Percentiles rank a stretch among this genome's conserved stretches.
Evolutionary conservation across 2,329 filamentous ascomycete species (phyloP).

Genomic region (Ilyonectria sp.): DNA sequence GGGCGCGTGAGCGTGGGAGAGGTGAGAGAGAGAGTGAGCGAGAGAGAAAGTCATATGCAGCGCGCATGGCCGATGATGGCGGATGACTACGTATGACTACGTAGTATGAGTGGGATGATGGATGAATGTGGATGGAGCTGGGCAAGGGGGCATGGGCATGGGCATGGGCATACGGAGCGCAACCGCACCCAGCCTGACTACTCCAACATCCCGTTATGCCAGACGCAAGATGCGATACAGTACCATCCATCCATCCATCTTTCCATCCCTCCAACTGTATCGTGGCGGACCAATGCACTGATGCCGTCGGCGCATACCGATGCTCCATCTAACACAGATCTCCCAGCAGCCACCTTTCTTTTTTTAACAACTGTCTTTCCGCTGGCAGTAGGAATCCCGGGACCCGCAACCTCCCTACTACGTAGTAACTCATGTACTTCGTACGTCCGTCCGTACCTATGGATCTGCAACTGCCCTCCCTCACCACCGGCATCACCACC

Average conservation of each 20-base stretch:
- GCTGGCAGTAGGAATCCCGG: background rate
- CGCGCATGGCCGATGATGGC: background rate
- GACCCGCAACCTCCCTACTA: background rate
- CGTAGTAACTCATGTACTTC: background rate
- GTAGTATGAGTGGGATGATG: background rate
- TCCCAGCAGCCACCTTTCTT: background rate
- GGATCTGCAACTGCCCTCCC: constrained; percentile 1
- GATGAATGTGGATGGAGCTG: constrained; percentile 5
- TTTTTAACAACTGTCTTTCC: background rate
- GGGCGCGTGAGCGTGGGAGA: background rate
- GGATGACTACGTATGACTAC: background rate
- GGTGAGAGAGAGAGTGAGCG: background rate
- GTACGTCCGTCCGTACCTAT: background rate
- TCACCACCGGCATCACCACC: constrained; percentile 36
- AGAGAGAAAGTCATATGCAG: background rate
- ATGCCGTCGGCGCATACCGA: background rate
- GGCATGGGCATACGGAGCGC: background rate
- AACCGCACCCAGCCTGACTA: background rate
- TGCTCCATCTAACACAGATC: constrained; percentile 21
- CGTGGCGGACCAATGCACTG: constrained; percentile 11
- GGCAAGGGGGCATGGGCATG: background rate
- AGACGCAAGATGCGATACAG: constrained; percentile 28
- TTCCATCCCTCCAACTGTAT: constrained; percentile 10
- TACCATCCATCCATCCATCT: constrained; percentile 2
- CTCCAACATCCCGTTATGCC: constrained; percentile 4